Conservation (phyloP, 176 grass and related monocot genomes). For the Triticum turgidum region DNA sequence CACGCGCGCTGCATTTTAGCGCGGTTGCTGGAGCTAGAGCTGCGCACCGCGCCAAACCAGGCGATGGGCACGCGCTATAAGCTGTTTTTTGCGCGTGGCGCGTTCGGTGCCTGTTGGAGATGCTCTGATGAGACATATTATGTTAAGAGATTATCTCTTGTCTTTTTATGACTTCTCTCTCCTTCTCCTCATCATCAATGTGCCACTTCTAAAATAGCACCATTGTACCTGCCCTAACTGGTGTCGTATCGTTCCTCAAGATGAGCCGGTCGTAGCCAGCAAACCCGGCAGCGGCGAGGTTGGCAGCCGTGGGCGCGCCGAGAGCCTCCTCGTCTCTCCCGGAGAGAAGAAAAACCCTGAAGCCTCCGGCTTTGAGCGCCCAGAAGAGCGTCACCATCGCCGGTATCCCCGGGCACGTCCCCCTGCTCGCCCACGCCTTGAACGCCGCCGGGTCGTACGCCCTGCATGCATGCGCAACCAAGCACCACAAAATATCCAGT, state of each 20-base stretch:
- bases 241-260: slow-evolving; percentile 47
- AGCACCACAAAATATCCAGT: background rate
- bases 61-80: too few species aligned
- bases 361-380: slow-evolving; percentile 42
- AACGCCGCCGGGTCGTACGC: slow-evolving; percentile 69
- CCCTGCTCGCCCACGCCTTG: slow-evolving; percentile 66
- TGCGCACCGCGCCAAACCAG: too few species aligned
- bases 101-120: too few species aligned
- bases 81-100: too few species aligned
- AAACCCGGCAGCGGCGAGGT: slow-evolving; percentile 57
- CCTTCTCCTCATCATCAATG: too few species aligned
- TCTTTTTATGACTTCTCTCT: too few species aligned
- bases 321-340: slow-evolving; percentile 65
- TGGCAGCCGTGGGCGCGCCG: slow-evolving; percentile 37
- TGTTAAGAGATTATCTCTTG: too few species aligned
- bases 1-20: too few species aligned
- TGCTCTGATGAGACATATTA: too few species aligned
- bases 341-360: slow-evolving; percentile 62
- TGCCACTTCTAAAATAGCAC: too few species aligned
- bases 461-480: background rate
- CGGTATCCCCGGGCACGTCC: slow-evolving; percentile 56
- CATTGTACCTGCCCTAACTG: too few species aligned
- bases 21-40: too few species aligned
- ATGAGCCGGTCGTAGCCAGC: slow-evolving; percentile 65
- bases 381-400: slow-evolving; percentile 48